phyloP scores from a whole-genome alignment of 805 yeast genomes.

The Cyberlindnera japonica region DNA sequence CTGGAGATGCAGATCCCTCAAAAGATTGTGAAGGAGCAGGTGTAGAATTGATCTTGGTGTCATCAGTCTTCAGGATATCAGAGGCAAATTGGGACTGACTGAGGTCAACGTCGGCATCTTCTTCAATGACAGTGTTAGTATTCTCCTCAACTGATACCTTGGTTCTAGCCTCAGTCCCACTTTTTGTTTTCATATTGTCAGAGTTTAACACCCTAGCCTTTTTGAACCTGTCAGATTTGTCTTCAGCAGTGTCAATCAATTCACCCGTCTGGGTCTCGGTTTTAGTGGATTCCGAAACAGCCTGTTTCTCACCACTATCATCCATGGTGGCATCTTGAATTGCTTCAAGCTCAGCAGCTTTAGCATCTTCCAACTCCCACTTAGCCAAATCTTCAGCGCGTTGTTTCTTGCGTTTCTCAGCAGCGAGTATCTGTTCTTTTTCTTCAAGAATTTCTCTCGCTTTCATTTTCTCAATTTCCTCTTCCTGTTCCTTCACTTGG shows the following conservation, averaged over 20 bases:
- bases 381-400: constrained; percentile 1
- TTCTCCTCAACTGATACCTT: neutral
- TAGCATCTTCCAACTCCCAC: constrained; percentile 5
- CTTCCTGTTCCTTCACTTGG: constrained; percentile 13
- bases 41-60: neutral
- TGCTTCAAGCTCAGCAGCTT: neutral
- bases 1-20: too few species aligned
- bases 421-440: constrained; percentile 4
- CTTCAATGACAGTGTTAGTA: neutral
- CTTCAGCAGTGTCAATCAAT: too few species aligned
- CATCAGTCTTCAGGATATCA: constrained; percentile 1
- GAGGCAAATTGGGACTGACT: neutral
- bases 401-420: constrained; percentile 7
- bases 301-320: constrained; percentile 3
- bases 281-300: neutral
- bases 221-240: too few species aligned
- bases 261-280: too few species aligned
- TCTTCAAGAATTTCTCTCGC: constrained; percentile 9
- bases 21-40: neutral
- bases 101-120: neutral
- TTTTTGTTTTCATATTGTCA: too few species aligned
- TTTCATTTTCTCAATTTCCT: neutral
- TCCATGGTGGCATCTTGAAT: neutral
- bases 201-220: too few species aligned
- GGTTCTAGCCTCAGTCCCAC: too few species aligned